Conservation (phyloP, 192 early-diverging fungal species). For the Backusella tuberculispora region DNA sequence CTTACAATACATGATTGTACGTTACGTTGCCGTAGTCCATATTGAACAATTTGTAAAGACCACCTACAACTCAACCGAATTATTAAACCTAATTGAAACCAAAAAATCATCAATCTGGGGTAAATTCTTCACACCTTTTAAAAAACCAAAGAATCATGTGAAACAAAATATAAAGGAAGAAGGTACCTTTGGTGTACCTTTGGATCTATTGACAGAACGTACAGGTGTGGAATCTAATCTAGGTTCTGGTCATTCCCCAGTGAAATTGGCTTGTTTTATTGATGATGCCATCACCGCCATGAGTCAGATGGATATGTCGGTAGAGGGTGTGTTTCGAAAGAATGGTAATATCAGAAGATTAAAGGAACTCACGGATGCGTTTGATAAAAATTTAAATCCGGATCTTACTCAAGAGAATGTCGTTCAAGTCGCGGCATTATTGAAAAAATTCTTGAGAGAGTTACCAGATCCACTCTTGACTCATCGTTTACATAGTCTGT, state of each 20-base stretch:
- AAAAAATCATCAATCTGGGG: conserved; percentile 80
- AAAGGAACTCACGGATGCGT: conserved; percentile 80
- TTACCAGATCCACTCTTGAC: conserved; percentile 95
- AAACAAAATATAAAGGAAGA: conserved; percentile 45
- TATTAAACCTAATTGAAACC: conserved; percentile 76
- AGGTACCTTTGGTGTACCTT: conserved; percentile 89
- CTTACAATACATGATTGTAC: conserved; percentile 79
- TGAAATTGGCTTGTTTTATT: conserved; percentile 83
- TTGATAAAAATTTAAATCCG: conserved; percentile 81
- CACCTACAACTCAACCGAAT: conserved; percentile 69
- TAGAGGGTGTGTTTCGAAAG: conserved; percentile 96
- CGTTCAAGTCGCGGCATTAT: conserved; percentile 90
- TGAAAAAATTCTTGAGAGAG: conserved; percentile 96
- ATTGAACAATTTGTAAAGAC: conserved; percentile 75
- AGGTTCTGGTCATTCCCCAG: conserved; percentile 63
- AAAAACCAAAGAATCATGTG: conserved; percentile 44
- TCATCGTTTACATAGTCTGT: conserved; percentile 82
- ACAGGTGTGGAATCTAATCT: conserved; percentile 81
- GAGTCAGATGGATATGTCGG: conserved; percentile 74
- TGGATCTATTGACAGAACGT: conserved; percentile 84
- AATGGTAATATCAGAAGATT: conserved; percentile 95
- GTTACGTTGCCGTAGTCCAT: conserved; percentile 79
- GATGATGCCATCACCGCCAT: conserved; percentile 78
- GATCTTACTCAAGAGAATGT: conserved; percentile 75
- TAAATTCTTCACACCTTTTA: conserved; percentile 65